Percentiles rank a stretch among this genome's conserved stretches.
Conservation (phyloP, 345 rosid genomes). For the Trapa incisa region DNA sequence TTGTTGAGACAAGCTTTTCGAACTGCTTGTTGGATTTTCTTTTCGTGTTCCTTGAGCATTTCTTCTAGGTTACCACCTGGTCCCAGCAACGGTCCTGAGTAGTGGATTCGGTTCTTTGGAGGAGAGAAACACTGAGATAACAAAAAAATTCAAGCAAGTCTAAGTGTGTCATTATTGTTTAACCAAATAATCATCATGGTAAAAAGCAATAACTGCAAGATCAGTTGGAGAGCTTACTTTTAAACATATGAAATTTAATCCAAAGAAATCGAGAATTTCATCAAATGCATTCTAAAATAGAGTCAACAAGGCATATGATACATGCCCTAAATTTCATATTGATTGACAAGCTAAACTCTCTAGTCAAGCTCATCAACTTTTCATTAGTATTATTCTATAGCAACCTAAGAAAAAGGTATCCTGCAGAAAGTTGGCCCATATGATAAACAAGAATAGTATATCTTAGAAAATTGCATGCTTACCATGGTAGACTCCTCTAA, state of each 20-base stretch:
- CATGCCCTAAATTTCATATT: neutral
- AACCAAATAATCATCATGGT: neutral
- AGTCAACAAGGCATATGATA: too few relatives aligned
- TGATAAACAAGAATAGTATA: neutral
- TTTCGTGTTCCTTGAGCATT: conserved; percentile 85
- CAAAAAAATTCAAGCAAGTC: conserved; percentile 8
- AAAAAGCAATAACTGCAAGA: neutral
- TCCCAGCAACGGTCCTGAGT: conserved; percentile 63
- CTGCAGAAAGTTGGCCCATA: neutral
- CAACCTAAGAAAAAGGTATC: neutral
- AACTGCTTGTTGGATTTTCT: conserved; percentile 60
- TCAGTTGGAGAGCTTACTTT: neutral
- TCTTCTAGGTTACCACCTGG: conserved; percentile 64
- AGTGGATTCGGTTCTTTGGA: conserved; percentile 37
- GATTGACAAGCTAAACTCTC: neutral
- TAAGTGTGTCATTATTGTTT: conserved; percentile 2
- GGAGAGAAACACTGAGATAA: conserved; percentile 23
- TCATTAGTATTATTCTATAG: neutral
- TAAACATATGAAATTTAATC: neutral
- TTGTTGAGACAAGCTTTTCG: conserved; percentile 64
- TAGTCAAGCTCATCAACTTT: neutral
- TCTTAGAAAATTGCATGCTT: neutral
- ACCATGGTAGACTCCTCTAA: conserved; percentile 4
- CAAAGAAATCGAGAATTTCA: neutral
- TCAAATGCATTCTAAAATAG: too few relatives aligned